phyloP scores from a whole-genome alignment of 2,329 filamentous ascomycete genomes.

The Cordyceps cicadae region DNA sequence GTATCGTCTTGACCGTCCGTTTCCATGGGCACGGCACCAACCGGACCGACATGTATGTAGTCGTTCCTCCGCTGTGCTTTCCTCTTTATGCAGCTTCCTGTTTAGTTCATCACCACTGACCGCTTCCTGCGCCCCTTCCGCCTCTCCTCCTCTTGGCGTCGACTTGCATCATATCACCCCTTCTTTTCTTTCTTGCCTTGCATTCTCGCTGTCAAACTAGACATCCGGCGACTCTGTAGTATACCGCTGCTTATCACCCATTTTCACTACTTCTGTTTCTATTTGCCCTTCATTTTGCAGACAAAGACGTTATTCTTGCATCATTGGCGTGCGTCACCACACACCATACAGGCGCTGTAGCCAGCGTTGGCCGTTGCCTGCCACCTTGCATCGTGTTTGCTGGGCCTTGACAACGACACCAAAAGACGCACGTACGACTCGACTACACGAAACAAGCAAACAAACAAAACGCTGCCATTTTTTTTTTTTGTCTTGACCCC shows the following conservation, averaged over 20 bases:
- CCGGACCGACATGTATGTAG: background rate
- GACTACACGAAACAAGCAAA: background rate
- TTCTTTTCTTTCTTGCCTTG: background rate
- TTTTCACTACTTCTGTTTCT: background rate
- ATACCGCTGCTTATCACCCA: constrained; percentile 2
- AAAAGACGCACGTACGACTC: background rate
- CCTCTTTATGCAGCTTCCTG: background rate
- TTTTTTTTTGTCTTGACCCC: no score
- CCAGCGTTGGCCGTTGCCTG: background rate
- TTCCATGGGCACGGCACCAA: background rate
- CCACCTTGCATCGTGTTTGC: background rate
- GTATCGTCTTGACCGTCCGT: background rate
- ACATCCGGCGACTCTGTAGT: constrained; percentile 3
- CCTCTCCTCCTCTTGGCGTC: background rate
- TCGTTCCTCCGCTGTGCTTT: background rate
- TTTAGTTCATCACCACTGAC: constrained; percentile 5
- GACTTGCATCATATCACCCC: background rate
- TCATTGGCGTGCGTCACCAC: background rate
- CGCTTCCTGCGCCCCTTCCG: background rate
- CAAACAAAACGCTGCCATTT: background rate
- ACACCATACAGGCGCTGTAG: background rate
- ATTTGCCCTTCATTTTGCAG: background rate
- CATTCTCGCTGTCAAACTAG: background rate
- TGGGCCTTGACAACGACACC: background rate
- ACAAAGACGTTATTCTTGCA: background rate